Conservation (phyloP, 148 eudicot genomes). For the Silene uniflora region DNA sequence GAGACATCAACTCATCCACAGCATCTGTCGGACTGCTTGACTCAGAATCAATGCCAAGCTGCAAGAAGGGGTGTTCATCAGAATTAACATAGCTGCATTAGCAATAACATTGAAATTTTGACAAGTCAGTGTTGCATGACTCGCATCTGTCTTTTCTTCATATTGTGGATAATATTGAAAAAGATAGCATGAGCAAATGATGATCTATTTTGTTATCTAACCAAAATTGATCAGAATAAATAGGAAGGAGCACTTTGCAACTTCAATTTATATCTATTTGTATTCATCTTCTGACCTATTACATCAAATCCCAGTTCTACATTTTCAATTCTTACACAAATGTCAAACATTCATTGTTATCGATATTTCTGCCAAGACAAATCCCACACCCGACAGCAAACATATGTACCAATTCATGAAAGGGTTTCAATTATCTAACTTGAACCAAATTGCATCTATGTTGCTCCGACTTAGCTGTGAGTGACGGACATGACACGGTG, state of each 20-base stretch:
- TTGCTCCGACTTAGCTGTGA: no score
- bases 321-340: not conserved
- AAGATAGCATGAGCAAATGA: not conserved
- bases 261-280: no score
- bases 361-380: not conserved
- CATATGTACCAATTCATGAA: not conserved
- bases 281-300: not conserved
- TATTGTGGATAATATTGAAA: no score
- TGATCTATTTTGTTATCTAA: not conserved
- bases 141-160: not conserved
- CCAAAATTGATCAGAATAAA: not conserved
- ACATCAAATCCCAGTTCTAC: not conserved
- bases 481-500: no score
- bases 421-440: not conserved
- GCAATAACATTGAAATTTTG: not conserved
- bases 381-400: no score
- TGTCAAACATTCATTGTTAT: not conserved
- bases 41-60: constrained; percentile 59
- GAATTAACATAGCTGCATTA: not conserved
- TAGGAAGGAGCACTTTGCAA: no score
- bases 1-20: constrained; percentile 58
- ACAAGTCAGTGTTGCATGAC: not conserved
- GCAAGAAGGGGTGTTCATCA: constrained; percentile 27
- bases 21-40: constrained; percentile 50
- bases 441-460: no score